Evolutionary conservation across 2,329 filamentous ascomycete genomes (phyloP).

Genomic region (Colletotrichum caudatum): DNA sequence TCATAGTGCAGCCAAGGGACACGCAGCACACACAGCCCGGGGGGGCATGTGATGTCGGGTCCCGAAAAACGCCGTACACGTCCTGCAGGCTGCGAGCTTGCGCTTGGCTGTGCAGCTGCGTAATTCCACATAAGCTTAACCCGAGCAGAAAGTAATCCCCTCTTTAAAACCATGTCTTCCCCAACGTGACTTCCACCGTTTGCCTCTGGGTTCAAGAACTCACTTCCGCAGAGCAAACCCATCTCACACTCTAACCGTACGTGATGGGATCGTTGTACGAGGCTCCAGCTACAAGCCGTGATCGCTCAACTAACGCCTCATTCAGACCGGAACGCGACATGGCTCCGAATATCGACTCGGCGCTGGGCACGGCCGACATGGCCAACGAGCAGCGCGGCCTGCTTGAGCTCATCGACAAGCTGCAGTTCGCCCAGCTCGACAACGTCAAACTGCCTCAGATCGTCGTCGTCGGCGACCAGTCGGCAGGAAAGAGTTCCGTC

Average conservation of each 20-base stretch:
- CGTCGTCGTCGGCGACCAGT: constrained; percentile 74
- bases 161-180: constrained; percentile 27
- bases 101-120: constrained; percentile 27
- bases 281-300: constrained; percentile 30
- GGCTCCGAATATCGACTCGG: constrained; percentile 60
- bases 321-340: constrained; percentile 45
- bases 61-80: constrained; percentile 13
- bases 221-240: not conserved
- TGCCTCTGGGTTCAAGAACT: constrained; percentile 3
- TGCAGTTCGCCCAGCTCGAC: constrained; percentile 65
- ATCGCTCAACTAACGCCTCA: constrained; percentile 36
- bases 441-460: constrained; percentile 70
- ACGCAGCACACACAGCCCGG: constrained; percentile 2
- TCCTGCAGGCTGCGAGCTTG: not conserved
- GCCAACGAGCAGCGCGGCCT: constrained; percentile 67
- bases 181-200: not conserved
- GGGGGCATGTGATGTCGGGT: constrained; percentile 38
- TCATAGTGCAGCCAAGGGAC: constrained; percentile 16
- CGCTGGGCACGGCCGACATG: constrained; percentile 62
- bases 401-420: constrained; percentile 67
- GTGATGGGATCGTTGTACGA: constrained; percentile 42
- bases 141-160: not conserved
- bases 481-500: constrained; percentile 73
- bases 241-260: constrained; percentile 1
- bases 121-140: constrained; percentile 38